Evolutionary conservation across 2,329 filamentous ascomycete genomes (phyloP).

Genomic region (Cercospora sp.): DNA sequence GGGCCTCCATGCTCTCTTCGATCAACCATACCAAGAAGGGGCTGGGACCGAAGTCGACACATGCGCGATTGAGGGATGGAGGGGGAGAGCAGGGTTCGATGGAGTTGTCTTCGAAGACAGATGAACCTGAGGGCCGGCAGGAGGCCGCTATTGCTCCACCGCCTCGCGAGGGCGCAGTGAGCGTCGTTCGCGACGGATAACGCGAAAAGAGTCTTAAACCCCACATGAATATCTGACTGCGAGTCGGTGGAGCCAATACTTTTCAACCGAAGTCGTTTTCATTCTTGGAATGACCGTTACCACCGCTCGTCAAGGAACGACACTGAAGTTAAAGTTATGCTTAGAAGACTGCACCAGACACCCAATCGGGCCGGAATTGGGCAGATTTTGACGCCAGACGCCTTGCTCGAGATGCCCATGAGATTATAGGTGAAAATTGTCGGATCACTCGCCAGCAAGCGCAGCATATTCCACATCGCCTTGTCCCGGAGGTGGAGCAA

Average conservation of each 20-base stretch:
- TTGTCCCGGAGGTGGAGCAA: constrained; percentile 77
- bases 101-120: neutral
- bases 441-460: constrained; percentile 68
- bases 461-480: constrained; percentile 82
- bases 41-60: constrained; percentile 44
- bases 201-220: too few species aligned
- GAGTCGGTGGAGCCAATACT: neutral
- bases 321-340: neutral
- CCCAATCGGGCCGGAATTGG: neutral
- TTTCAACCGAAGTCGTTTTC: neutral
- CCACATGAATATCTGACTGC: too few species aligned
- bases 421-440: too few species aligned
- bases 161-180: neutral
- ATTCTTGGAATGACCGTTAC: neutral
- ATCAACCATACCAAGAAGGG: constrained; percentile 42
- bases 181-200: neutral
- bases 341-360: neutral
- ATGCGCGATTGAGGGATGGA: constrained; percentile 28
- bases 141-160: neutral
- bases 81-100: neutral
- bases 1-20: constrained; percentile 43
- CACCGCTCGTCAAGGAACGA: neutral
- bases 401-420: too few species aligned
- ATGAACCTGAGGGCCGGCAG: neutral
- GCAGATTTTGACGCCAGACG: too few species aligned